phyloP scores from a whole-genome alignment of 306 rosid species.

The Malus sieversii region DNA sequence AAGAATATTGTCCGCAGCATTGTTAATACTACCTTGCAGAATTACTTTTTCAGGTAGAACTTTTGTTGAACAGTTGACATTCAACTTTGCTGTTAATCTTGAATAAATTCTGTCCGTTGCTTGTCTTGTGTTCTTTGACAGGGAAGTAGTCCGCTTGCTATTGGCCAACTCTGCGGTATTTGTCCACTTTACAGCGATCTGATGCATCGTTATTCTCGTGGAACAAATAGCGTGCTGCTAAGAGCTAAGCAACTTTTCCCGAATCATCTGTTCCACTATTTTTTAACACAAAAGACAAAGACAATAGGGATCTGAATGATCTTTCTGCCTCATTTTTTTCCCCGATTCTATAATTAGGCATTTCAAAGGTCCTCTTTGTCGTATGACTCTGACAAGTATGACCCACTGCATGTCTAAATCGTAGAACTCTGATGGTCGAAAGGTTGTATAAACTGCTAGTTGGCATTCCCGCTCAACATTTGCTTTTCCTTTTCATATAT shows the following conservation, averaged over 20 bases:
- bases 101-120: neutral
- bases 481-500: neutral
- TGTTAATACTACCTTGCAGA: neutral
- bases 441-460: neutral
- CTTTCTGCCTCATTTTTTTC: too few species aligned
- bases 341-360: neutral
- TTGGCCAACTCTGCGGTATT: neutral
- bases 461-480: neutral
- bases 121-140: too few species aligned
- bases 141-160: neutral
- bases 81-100: neutral
- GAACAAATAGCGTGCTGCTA: neutral
- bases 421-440: neutral
- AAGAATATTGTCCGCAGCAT: conserved; percentile 1
- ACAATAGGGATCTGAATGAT: neutral
- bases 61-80: neutral
- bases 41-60: neutral
- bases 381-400: neutral
- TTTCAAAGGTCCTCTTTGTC: neutral
- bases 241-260: neutral
- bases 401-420: neutral
- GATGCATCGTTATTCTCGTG: neutral
- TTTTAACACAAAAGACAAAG: neutral
- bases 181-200: neutral
- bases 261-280: neutral